Evolutionary conservation across 345 rosid genomes (phyloP), one percentile per base, ranked within the genome.

Genomic region (Salix purpurea): DNA sequence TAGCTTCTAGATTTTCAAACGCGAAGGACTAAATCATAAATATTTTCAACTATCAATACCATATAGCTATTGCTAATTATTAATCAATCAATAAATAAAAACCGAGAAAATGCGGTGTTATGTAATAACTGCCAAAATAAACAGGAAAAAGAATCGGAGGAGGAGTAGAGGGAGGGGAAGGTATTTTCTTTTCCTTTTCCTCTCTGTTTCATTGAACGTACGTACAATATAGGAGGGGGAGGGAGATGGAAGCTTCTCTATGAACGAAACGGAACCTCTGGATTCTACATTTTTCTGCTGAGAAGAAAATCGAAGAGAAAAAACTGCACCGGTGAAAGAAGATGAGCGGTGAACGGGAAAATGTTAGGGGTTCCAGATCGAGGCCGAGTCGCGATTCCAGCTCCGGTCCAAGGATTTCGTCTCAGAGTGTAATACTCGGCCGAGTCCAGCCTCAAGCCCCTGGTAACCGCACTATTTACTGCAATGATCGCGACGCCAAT

Each of bases 381-480:
- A 77, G 86, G 66, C 74, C 82, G 36, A 77, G 81, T 67, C 84
- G 87, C 44, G 79, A 79, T 66, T 81, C 89, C 26, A 82, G 83
- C 70, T 80, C 76, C 69, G 84, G 74, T 72, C 91, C 82, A 5
- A 85, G 86, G 18, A 40, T 81, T 24, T 52, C 87, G 64, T 81
- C 93, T 46, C 88, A 91, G 18, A 92, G 97, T 83, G 96, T 91
- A 48, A 90, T 93, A 76, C 92, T 94, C 40, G 99, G 99, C 54
- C 90, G 90, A 36, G 90, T 96, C 69, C 99, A 92, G 85, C 97
- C 99, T 12, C 99, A 94, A 89, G 94, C 99, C n/a, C 99, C 99
- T 13, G 78, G 84, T 83, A 80, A 88, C 71, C 98, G 99, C 64
- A 96, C 97, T 82, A 86, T 96, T 81, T 88, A 74, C 83, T 94